phyloP scores from a whole-genome alignment of 345 rosid species.

The Pistacia atlantica region DNA sequence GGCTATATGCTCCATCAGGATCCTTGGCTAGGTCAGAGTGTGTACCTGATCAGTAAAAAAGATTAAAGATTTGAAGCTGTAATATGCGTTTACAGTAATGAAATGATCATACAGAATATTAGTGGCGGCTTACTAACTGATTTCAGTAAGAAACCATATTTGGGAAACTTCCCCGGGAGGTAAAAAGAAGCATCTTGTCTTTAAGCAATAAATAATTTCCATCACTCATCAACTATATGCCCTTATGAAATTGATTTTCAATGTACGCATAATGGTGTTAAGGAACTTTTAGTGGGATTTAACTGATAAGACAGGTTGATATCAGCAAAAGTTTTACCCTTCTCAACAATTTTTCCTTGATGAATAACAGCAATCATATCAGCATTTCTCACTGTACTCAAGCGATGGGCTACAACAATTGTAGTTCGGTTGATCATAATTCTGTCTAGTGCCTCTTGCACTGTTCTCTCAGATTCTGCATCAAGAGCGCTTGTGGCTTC shows the following conservation, averaged over 20 bases:
- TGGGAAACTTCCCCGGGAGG: not conserved
- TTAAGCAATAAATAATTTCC: too few species aligned
- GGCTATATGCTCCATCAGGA: constrained; percentile 80
- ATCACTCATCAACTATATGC: not conserved
- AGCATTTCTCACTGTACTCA: constrained; percentile 27
- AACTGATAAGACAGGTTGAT: not conserved
- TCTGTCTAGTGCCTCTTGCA: constrained; percentile 33
- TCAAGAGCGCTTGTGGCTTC: constrained; percentile 35
- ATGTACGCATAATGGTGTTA: not conserved
- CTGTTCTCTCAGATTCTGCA: constrained; percentile 28
- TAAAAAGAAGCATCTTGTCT: not conserved
- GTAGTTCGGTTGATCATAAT: constrained; percentile 30
- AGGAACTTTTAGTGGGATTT: not conserved
- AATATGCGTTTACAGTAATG: not conserved
- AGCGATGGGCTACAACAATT: constrained; percentile 28
- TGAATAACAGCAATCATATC: constrained; percentile 10
- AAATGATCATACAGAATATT: not conserved
- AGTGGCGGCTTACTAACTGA: not conserved
- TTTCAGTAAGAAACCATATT: not conserved
- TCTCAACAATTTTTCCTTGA: constrained; percentile 43
- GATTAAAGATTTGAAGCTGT: not conserved
- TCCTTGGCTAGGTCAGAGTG: constrained; percentile 59
- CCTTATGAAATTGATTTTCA: not conserved
- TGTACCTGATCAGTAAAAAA: constrained; percentile 41
- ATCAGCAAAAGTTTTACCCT: constrained; percentile 28